Percentiles rank a stretch among this genome's conserved stretches.
Conservation (phyloP, 129 eudicot species). For the Glebionis coronaria region DNA sequence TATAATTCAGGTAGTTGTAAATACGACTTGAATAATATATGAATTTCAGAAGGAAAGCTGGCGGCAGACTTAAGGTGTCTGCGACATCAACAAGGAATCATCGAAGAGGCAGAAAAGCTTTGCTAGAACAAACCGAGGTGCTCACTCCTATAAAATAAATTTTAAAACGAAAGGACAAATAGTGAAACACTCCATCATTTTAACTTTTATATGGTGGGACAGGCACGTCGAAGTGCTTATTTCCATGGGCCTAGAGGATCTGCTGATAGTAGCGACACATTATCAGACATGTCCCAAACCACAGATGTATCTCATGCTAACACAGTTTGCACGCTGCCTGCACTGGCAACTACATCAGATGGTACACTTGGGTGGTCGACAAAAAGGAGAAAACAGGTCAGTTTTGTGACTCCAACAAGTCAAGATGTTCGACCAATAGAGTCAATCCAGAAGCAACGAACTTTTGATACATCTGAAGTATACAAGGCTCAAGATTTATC, state of each 20-base stretch:
- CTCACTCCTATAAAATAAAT: conserved; percentile 10
- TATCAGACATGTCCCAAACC: conserved; percentile 52
- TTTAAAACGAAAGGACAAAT: neutral
- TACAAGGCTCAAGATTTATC: conserved; percentile 29
- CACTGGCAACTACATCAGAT: conserved; percentile 40
- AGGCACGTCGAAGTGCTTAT: conserved; percentile 32
- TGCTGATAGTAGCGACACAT: conserved; percentile 33
- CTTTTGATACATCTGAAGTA: too few relatives aligned
- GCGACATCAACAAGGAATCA: conserved; percentile 39
- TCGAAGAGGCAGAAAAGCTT: conserved; percentile 44
- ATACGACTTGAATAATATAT: conserved; percentile 14
- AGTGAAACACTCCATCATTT: neutral
- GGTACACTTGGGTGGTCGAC: conserved; percentile 57
- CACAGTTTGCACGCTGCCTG: conserved; percentile 47
- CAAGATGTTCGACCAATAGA: conserved; percentile 33
- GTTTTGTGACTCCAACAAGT: conserved; percentile 39
- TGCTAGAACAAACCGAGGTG: conserved; percentile 52
- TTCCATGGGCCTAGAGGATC: conserved; percentile 20
- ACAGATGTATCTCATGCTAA: conserved; percentile 58
- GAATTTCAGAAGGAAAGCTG: conserved; percentile 55
- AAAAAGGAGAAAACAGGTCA: conserved; percentile 42
- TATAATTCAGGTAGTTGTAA: neutral
- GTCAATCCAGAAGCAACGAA: conserved; percentile 15
- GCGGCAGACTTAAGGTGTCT: conserved; percentile 33
- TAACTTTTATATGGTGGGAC: conserved; percentile 8